These are phyloP conservation scores for Verticillium nubilum DNA, from an alignment of 2,329 filamentous ascomycete species.

Conservation along the genomic window DNA sequence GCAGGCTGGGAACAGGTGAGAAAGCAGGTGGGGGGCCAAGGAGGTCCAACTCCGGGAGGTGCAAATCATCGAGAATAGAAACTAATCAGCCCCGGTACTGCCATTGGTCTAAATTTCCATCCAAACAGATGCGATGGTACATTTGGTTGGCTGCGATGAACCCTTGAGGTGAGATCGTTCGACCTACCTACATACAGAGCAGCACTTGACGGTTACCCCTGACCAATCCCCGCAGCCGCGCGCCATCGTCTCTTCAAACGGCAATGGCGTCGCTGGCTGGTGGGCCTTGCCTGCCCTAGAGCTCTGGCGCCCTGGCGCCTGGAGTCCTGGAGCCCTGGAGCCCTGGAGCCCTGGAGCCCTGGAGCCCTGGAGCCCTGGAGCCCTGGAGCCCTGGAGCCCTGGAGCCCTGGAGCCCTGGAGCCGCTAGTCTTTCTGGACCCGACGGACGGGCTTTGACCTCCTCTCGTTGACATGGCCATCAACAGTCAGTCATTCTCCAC, in stretches of 20 bases:
- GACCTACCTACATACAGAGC: background rate
- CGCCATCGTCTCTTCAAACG: slow-evolving; percentile 2
- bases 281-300: background rate
- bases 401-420: background rate
- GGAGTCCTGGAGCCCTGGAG: too few species aligned
- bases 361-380: background rate
- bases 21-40: too few species aligned
- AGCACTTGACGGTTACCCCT: background rate
- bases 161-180: background rate
- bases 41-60: background rate
- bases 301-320: background rate
- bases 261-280: background rate
- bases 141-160: background rate
- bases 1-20: background rate
- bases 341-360: background rate
- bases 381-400: background rate
- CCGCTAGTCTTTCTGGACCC: background rate
- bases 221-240: slow-evolving; percentile 2
- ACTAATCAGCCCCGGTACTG: background rate
- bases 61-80: background rate
- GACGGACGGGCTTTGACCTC: background rate
- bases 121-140: background rate
- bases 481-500: background rate
- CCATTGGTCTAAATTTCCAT: background rate
- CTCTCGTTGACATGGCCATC: background rate